Evolutionary conservation across 73 alveolate species (phyloP).

Genomic region (Paramecium pentaurelia): DNA sequence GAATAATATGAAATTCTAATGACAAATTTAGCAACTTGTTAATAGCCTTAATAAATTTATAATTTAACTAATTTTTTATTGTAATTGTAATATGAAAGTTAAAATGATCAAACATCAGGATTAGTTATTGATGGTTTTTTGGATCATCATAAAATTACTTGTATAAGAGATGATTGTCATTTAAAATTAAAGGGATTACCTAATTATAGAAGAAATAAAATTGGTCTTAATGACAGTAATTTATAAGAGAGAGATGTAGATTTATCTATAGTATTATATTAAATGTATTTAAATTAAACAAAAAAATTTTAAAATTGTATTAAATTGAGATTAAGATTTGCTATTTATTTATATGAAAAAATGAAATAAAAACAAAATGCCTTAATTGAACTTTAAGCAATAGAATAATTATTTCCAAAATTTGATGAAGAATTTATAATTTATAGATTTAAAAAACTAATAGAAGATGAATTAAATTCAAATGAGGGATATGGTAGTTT

Average conservation of each 20-base stretch:
- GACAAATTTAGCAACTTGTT: not conserved
- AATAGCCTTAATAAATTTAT: not conserved
- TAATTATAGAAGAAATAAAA: not conserved
- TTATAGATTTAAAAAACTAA: conserved; percentile 8
- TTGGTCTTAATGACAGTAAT: not conserved
- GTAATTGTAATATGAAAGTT: not conserved
- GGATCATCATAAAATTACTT: conserved; percentile 30
- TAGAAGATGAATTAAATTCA: conserved; percentile 44
- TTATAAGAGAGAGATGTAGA: not conserved
- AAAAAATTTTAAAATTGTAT: conserved; percentile 24
- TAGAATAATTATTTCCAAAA: conserved; percentile 7
- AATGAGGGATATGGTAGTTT: not conserved
- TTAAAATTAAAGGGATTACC: conserved; percentile 11
- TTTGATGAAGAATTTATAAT: conserved; percentile 50
- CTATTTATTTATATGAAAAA: conserved; percentile 40
- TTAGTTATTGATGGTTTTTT: conserved; percentile 5
- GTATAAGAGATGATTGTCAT: conserved; percentile 56
- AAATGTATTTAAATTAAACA: conserved; percentile 29
- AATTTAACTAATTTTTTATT: not conserved
- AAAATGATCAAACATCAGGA: not conserved
- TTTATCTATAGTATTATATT: not conserved
- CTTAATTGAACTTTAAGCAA: not conserved
- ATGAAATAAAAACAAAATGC: conserved; percentile 32
- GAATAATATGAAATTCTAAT: conserved; percentile 5
- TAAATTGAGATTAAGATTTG: conserved; percentile 35